Percentiles rank a stretch among this genome's conserved stretches.
phyloP scores from a whole-genome alignment of 192 early-diverging fungal species.

The Coemansia umbellata region DNA sequence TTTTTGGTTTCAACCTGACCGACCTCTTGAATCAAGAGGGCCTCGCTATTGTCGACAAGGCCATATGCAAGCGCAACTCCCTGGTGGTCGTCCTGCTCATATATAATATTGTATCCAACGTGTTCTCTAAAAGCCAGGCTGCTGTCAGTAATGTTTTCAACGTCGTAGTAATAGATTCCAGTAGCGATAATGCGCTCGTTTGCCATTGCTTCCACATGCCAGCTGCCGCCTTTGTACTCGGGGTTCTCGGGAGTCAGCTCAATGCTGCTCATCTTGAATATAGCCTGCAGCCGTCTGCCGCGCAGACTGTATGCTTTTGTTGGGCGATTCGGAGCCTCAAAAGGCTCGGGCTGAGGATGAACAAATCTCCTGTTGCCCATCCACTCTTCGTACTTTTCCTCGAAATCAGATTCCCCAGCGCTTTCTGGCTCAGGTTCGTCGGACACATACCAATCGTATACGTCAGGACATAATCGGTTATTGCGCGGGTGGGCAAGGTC shows the following conservation, averaged over 20 bases:
- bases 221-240: slow-evolving; percentile 48
- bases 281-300: slow-evolving; percentile 52
- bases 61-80: slow-evolving; percentile 40
- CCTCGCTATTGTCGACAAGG: slow-evolving; percentile 13
- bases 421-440: slow-evolving; percentile 1
- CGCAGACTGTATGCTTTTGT: slow-evolving; percentile 13
- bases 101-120: slow-evolving; percentile 1
- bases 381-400: slow-evolving; percentile 18
- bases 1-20: slow-evolving; percentile 47
- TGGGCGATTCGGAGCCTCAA: slow-evolving; percentile 2
- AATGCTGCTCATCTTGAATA: slow-evolving; percentile 68
- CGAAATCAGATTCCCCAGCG: slow-evolving; percentile 7
- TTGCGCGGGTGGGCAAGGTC: slow-evolving; percentile 12
- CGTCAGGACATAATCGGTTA: slow-evolving; percentile 2
- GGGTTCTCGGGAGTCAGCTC: slow-evolving; percentile 62
- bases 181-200: slow-evolving; percentile 67
- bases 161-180: slow-evolving; percentile 65
- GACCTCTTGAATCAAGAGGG: slow-evolving; percentile 36
- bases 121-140: slow-evolving; percentile 56
- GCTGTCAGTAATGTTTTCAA: slow-evolving; percentile 63
- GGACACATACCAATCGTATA: slow-evolving; percentile 4
- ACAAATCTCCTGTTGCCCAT: neutral
- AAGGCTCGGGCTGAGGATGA: neutral
- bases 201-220: slow-evolving; percentile 67
- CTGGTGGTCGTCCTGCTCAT: slow-evolving; percentile 5